Evolutionary conservation across 305 asterid genomes (phyloP), one percentile per base, ranked within the genome.

Genomic region (Fraxinus sp.): DNA sequence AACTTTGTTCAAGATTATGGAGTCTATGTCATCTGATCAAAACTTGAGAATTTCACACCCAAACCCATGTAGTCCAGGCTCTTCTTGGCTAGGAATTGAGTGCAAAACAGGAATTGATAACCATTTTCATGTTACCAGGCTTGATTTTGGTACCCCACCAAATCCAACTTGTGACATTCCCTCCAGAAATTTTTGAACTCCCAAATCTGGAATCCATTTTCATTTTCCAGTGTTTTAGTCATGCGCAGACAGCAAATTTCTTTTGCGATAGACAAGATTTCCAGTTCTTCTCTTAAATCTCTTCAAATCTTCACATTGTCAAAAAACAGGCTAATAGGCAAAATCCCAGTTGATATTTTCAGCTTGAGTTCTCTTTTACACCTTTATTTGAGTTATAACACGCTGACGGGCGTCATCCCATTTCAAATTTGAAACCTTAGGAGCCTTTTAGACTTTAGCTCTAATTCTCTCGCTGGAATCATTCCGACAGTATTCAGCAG

Each of bases 291-390:
- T 9, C 86, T 95, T 0, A 88, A 87, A 20, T 90, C 97, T 4
- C 97, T 95, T 28, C 93, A 92, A 82, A 88, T 95, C 82, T 95
- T 95, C 86, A 93, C 97, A 78, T 82, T 95, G 88, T 92, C 97
- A 2, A 96, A 93, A 52, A 95, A 93, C 94, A 78, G 18, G 78
- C 87, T 95, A 0, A 49, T 86, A 5, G 98, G 96, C 0, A 30
- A 20, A 64, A 87, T 95, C 80, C 97, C 97, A 0, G 82, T n/a
- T 8, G 83, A 84, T 57, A 84, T 93, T 73, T 91, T 91, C 81
- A 71, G 80, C 4, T 64, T 92, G 64, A 77, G 30, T 81, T 86
- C 94, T 24, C 94, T 95, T 18, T 39, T 93, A 0, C 98, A 93
- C 85, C 92, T 95, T 80, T 97, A 95, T 76, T 81, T 95, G 73